Conservation (phyloP, 2,329 filamentous ascomycete genomes). For the Aspergillus sp. region DNA sequence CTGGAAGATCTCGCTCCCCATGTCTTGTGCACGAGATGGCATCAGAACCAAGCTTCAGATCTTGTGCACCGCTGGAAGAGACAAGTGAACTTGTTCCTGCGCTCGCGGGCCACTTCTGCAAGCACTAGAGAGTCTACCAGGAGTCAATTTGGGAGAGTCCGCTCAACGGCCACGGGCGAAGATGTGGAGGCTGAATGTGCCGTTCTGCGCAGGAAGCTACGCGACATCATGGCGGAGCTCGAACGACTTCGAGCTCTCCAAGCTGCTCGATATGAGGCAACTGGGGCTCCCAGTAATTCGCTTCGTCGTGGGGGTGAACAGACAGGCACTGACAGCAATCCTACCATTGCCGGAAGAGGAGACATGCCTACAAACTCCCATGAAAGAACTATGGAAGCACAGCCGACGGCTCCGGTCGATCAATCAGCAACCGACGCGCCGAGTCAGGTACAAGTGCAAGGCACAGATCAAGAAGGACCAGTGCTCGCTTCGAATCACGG, state of each 20-base stretch:
- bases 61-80: slow-evolving; percentile 12
- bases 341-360: neutral
- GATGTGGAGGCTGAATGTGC: neutral
- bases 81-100: neutral
- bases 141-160: neutral
- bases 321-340: no score
- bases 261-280: no score
- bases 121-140: neutral
- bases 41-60: slow-evolving; percentile 18
- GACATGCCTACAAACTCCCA: neutral
- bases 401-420: neutral
- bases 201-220: no score
- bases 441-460: neutral
- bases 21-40: slow-evolving; percentile 19
- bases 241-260: no score
- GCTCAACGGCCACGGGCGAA: no score
- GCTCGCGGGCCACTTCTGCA: neutral
- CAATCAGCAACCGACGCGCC: neutral
- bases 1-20: slow-evolving; percentile 21
- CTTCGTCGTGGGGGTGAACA: no score
- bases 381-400: neutral
- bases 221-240: no score
- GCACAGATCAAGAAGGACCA: neutral
- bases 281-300: no score
- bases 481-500: neutral